Percentiles rank a stretch among this genome's conserved stretches.
phyloP scores from a whole-genome alignment of 192 early-diverging fungal genomes.

The Podila epicladia region DNA sequence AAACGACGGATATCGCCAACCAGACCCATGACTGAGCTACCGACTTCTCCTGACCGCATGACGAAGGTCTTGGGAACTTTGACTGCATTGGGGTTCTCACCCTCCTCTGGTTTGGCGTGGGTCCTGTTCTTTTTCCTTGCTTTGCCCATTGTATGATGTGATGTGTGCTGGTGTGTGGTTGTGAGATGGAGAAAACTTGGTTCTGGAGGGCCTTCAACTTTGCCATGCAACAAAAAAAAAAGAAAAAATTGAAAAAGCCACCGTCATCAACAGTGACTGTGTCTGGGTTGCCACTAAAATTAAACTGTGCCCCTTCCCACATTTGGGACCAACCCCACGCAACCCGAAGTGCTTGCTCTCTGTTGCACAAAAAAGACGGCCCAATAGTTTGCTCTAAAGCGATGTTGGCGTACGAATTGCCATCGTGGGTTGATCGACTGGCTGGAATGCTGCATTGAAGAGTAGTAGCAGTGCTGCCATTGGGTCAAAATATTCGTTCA shows the following conservation, averaged over 20 bases:
- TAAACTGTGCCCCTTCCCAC: not conserved
- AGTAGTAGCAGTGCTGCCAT: too few species aligned
- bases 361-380: not conserved
- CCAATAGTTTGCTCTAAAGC: not conserved
- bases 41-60: conserved; percentile 88
- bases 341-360: not conserved
- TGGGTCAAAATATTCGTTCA: too few species aligned
- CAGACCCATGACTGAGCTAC: conserved; percentile 77
- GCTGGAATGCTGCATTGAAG: not conserved
- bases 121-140: conserved; percentile 49
- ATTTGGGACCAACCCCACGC: not conserved
- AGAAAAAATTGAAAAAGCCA: not conserved
- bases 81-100: conserved; percentile 56
- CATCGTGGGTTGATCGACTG: not conserved
- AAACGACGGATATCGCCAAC: conserved; percentile 85
- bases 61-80: conserved; percentile 90
- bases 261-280: not conserved
- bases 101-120: conserved; percentile 48
- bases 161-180: not conserved
- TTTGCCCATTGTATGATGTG: conserved; percentile 30
- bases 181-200: not conserved
- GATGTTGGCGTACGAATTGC: not conserved
- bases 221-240: not conserved
- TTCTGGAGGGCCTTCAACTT: not conserved
- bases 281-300: not conserved